Evolutionary conservation across 805 yeast species (phyloP), one percentile per base, ranked within the genome.

Genomic region (Metschnikowia koreensis): DNA sequence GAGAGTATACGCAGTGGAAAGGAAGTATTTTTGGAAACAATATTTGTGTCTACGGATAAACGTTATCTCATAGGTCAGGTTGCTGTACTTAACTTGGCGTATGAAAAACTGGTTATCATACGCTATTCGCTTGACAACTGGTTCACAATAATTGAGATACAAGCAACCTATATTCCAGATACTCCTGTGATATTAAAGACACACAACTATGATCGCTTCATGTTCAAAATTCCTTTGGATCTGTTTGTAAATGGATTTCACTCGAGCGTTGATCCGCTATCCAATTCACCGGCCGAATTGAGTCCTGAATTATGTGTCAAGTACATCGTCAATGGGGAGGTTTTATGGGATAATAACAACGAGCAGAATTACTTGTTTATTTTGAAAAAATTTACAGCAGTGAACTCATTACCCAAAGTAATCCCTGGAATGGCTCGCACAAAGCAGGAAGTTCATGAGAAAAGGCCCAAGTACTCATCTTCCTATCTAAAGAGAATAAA

Each of bases 101-200:
- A 75, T 67, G 77, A 81, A 36, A 92, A 92, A 67, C 63, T 69
- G 28, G 86, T 93, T 16, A 78, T 81, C 13, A 78, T 88, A 13
- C 76, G 91, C 49, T 92, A 89, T 69, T 82, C 97, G 0, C 74
- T 83, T 56, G 90, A 93, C 65, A 70, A 76, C 60, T 92, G 98
- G 98, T 72, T 71, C 41, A 84, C 96, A 0, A 81, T 84, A 22
- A 76, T 82, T 40, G 93, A 87, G 63, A 79, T 86, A 33, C 83
- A 82, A 40, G 87, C 92, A 4, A 57, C 64, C 3, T 90, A 81
- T 68, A 74, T 78, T 2, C 77, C 80, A 3, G 89, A 86, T 53
- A 62, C 77, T 1, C 83, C 86, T 6, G 64, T 75, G 38, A 65
- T 77, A 7, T 67, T 84, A 55, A 75, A 74, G 53, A 64, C 70